Base-by-base conservation (phyloP, 2,329 filamentous ascomycete genomes). In the Cytospora piceicola region DNA sequence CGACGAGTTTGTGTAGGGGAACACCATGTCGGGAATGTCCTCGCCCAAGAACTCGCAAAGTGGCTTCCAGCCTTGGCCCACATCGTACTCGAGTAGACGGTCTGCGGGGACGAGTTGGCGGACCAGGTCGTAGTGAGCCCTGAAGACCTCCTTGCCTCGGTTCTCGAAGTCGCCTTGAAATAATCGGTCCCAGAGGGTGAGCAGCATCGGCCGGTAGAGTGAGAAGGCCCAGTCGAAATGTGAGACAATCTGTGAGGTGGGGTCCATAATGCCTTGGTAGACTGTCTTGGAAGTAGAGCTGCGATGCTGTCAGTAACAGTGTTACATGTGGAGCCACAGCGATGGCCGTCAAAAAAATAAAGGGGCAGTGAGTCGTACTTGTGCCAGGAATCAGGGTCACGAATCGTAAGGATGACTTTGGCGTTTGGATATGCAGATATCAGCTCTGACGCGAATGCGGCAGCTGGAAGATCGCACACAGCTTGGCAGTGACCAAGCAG, bases 371-470 rank as follows among this genome's bases (percentile, higher is more conserved):
- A 6, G 30, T 72, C 60, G 59, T 77, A 78, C 49, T 69, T 64
- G 69, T 77, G 74, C 81, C 80, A 82, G n/a, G 72, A 73, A 27
- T 78, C 74, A 11, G 75, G 70, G 64, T 82, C 78, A n/a, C 75
- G 71, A 8, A 75, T 72, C 39, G 77, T 79, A 63, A 80, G 75
- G 22, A 85, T 76, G 14, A 84, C 81, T 66, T 80, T 81, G 53
- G 83, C 82, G 32, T 83, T 75, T 0, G 82, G 82, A 64, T 83
- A 83, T 6, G 82, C 72, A 22, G 76, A 75, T 62, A 83, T 73
- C 46, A 84, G 70, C 66, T 85, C 81, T 20, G 77, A 74, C 3
- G 75, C 77, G 53, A 84, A 79, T 29, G 64, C 64, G 12, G 67
- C 67, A 24, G 64, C 64, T 14, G 67, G 67, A 32, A 68, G 53